phyloP scores from a whole-genome alignment of 2,329 filamentous ascomycete species.

The Erysiphe pisi region DNA sequence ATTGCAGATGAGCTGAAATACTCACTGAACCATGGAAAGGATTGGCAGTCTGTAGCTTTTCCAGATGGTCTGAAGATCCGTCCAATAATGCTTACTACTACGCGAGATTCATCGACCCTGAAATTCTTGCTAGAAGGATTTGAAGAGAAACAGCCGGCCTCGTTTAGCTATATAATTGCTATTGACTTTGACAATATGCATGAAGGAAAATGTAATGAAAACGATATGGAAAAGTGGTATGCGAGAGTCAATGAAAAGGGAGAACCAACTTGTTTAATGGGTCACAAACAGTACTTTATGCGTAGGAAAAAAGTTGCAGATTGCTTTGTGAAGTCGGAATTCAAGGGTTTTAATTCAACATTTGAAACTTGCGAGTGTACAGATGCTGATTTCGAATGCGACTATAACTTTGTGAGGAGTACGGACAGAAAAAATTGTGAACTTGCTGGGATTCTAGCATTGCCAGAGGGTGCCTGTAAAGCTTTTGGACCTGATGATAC shows the following conservation, averaged over 20 bases:
- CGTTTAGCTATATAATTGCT: conserved; percentile 54
- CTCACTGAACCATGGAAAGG: conserved; percentile 79
- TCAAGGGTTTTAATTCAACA: conserved; percentile 62
- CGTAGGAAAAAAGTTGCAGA: conserved; percentile 78
- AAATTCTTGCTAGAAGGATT: conserved; percentile 73
- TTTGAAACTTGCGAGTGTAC: conserved; percentile 71
- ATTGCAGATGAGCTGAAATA: conserved; percentile 56
- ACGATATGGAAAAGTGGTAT: conserved; percentile 83
- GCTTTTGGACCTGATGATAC: conserved; percentile 43
- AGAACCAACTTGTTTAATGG: conserved; percentile 84
- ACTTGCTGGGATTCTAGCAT: conserved; percentile 49
- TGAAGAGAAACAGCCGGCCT: conserved; percentile 42
- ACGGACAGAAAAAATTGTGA: conserved; percentile 60
- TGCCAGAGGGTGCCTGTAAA: conserved; percentile 65
- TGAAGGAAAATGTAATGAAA: conserved; percentile 64
- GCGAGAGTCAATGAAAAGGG: conserved; percentile 71
- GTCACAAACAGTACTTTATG: conserved; percentile 76
- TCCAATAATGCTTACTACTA: conserved; percentile 69
- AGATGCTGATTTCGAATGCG: conserved; percentile 83
- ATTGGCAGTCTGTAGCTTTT: conserved; percentile 64
- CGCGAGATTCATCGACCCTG: conserved; percentile 80
- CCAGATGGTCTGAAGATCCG: conserved; percentile 51
- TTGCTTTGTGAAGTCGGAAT: conserved; percentile 79
- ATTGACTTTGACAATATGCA: conserved; percentile 77
- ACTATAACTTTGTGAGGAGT: conserved; percentile 72